These are phyloP conservation scores for Trichoderma orchidacearum DNA, from an alignment of 495 filamentous ascomycete species.

Conservation along the genomic window DNA sequence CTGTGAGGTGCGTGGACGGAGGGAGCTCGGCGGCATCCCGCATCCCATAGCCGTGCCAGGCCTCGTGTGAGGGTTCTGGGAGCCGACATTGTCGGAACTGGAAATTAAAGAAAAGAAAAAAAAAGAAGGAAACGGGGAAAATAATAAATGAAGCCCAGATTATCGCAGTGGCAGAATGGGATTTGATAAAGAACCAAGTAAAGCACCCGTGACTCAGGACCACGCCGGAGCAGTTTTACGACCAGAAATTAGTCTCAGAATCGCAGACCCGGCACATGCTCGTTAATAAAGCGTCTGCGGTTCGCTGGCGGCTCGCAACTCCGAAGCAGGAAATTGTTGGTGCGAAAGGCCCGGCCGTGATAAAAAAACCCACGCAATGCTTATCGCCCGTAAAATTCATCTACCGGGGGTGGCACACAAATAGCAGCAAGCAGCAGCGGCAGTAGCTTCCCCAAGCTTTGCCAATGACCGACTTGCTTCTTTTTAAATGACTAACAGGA, in stretches of 20 bases:
- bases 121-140: not conserved
- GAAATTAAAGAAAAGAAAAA: not conserved
- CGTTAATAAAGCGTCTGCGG: not conserved
- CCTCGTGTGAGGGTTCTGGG: not conserved
- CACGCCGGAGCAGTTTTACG: not conserved
- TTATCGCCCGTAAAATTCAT: slow-evolving; percentile 1
- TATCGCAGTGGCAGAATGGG: not conserved
- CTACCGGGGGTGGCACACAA: not conserved
- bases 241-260: not conserved
- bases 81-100: slow-evolving; percentile 2
- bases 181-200: not conserved
- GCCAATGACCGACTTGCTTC: not conserved
- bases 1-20: not conserved
- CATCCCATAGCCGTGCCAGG: not conserved
- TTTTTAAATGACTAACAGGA: not conserved
- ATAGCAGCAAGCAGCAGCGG: too few relatives aligned
- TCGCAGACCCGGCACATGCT: not conserved
- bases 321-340: not conserved
- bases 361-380: too few relatives aligned
- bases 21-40: not conserved
- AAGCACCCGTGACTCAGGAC: not conserved
- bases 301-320: not conserved
- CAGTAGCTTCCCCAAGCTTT: not conserved
- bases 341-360: not conserved
- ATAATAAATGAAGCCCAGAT: too few relatives aligned